Base-by-base conservation (phyloP, 305 asterid genomes). In the Petunia hybrid region DNA sequence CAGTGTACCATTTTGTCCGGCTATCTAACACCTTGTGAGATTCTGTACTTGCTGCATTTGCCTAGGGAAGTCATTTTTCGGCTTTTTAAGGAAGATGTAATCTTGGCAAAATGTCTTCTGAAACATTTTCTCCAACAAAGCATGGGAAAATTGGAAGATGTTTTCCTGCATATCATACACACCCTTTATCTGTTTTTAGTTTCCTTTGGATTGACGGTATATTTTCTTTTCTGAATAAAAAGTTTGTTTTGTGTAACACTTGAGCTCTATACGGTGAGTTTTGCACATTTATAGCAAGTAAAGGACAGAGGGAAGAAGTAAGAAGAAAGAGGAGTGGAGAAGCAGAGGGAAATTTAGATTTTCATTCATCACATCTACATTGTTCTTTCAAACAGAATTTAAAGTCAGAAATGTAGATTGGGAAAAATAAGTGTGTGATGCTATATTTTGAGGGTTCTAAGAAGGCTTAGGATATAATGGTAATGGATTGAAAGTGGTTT, bases 401-500 rank as follows among this genome's bases (percentile, higher is more conserved):
- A 68, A 41, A 68, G 76, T 41, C 41, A 42, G 76, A 42, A n/a
- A 42, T 38, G 76, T 8, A n/a, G 51, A 68, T 41, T 42, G 56
- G n/a, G 55, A 12, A 13, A 22, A 71, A 71, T 35, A 48, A 35
- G 35, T 71, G 22, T 35, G 35, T 46, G 45, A 12, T 71, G 45
- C 48, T 45, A 71, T 48, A 71, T 35, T 71, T 22, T 14, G 45
- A 48, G 45, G 45, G 62, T 71, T 71, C 8, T 14, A n/a, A 35
- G 22, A 71, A 1, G 60, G 42, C 77, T 70, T 45, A 70, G 42
- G 22, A 70, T 8, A 10, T 5, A 31, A 14, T 31, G 12, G 77
- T n/a, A 12, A 13, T 4, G 1, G n/a, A 4, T 22, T 70, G 59
- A 46, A 70, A 1, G 60, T 42, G 77, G 4, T 31, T 70, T 22